These are phyloP conservation scores for Aspergillus sparsus DNA, from an alignment of 495 filamentous ascomycete genomes.

Conservation along the genomic window DNA sequence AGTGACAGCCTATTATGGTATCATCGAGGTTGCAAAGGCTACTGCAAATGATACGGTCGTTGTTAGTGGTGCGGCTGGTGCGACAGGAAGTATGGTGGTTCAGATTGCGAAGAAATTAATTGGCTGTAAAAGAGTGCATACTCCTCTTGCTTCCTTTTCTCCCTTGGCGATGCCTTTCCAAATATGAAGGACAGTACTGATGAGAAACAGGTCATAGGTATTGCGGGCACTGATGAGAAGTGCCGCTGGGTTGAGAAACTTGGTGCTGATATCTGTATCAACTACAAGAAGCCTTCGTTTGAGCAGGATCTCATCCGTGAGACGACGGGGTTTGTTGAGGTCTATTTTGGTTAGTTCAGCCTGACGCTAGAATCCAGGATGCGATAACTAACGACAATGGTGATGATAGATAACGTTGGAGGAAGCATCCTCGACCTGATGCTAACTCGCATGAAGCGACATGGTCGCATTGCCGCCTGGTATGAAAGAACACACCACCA, in stretches of 20 bases:
- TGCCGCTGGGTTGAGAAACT: slow-evolving; percentile 61
- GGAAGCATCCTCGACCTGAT: slow-evolving; percentile 65
- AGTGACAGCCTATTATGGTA: slow-evolving; percentile 54
- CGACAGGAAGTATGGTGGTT: slow-evolving; percentile 47
- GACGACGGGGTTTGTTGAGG: slow-evolving; percentile 64
- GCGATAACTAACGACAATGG: neutral
- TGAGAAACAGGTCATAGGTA: slow-evolving; percentile 46
- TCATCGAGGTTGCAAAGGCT: slow-evolving; percentile 41
- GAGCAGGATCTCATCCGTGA: slow-evolving; percentile 55
- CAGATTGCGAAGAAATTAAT: slow-evolving; percentile 58
- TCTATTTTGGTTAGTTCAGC: slow-evolving; percentile 51
- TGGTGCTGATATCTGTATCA: slow-evolving; percentile 66
- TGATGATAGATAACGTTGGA: slow-evolving; percentile 62
- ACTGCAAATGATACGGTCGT: slow-evolving; percentile 46
- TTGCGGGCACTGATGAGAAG: slow-evolving; percentile 68
- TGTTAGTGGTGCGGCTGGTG: slow-evolving; percentile 51
- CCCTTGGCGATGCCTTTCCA: neutral
- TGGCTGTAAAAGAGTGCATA: slow-evolving; percentile 49
- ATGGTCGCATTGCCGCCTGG: slow-evolving; percentile 63
- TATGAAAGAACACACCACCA: slow-evolving; percentile 1
- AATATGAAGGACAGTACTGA: slow-evolving; percentile 24
- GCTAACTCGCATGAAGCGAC: slow-evolving; percentile 53
- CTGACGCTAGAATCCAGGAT: neutral
- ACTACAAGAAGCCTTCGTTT: slow-evolving; percentile 65
- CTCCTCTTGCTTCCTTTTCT: neutral